These are phyloP conservation scores for Gymnopilus junonius DNA, from an alignment of 768 basidiomycete species.

Conservation along the genomic window DNA sequence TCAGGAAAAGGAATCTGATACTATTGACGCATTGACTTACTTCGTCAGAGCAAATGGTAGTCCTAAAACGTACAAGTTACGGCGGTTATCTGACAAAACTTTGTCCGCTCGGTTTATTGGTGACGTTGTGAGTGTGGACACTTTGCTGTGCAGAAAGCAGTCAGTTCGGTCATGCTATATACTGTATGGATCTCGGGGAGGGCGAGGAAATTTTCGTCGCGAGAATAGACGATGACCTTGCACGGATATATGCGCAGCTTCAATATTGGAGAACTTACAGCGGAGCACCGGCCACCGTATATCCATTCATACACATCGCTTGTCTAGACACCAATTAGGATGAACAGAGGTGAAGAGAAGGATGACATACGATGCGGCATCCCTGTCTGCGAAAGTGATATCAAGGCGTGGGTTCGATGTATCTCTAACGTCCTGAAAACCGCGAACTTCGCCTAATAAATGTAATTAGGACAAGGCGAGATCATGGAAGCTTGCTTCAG, in stretches of 20 bases:
- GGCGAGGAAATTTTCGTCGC: neutral
- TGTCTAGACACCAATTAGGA: conserved; percentile 45
- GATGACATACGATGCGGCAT: conserved; percentile 54
- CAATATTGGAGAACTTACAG: conserved; percentile 46
- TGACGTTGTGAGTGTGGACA: conserved; percentile 36
- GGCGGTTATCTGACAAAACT: conserved; percentile 53
- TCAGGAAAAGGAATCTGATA: neutral
- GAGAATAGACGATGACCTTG: neutral
- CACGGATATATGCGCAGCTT: neutral
- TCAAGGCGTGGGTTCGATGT: conserved; percentile 46
- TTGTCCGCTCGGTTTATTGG: conserved; percentile 24
- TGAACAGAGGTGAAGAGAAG: neutral
- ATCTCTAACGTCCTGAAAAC: conserved; percentile 45
- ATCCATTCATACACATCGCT: conserved; percentile 69
- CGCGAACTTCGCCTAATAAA: conserved; percentile 54
- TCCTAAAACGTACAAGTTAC: conserved; percentile 86
- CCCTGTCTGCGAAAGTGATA: conserved; percentile 56
- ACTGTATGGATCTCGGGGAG: conserved; percentile 22
- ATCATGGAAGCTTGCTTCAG: no score
- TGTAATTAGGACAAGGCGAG: neutral
- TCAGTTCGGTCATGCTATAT: neutral
- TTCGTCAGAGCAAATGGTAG: conserved; percentile 82
- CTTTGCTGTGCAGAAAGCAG: conserved; percentile 34
- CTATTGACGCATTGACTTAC: conserved; percentile 34
- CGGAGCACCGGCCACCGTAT: conserved; percentile 54